Base-by-base conservation (phyloP, 148 eudicot genomes). In the Simmondsia chinensis region DNA sequence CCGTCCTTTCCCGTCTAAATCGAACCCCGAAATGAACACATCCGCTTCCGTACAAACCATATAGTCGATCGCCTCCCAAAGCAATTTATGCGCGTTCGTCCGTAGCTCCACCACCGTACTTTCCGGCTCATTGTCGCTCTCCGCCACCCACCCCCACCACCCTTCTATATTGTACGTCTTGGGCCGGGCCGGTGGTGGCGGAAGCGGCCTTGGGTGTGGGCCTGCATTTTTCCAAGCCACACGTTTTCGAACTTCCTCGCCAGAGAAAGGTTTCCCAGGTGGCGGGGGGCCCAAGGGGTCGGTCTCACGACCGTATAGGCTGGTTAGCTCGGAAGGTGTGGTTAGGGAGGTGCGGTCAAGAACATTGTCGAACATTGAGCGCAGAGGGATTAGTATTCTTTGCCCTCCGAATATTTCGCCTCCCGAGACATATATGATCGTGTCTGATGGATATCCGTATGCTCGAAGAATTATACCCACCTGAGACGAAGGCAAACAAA, bases 61-160 rank as follows among this genome's bases (percentile, higher is more conserved):
- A 43, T 88, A 83, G 53, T 88, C 97, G 14, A 88, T 77, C 12
- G 97, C 97, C 60, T 88, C 97, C 97, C 97, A 88, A 1, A 88
- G 61, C 51, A 88, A 63, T 46, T 80, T 83, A 60, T 88, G 97
- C 48, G 97, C 97, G 57, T 80, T 88, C 42, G 82, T 83, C 44
- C 94, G 68, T 55, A 84, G 65, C 79, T 88, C 97, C 49, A 71
- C 77, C 44, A 88, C 83, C 11, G 97, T 88, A 67, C 87, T 83
- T 49, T 77, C 94, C 1, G 97, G 97, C 65, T 88, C 97, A 55
- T 77, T 73, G 54, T 88, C 94, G 13, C 81, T 88, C 75, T 83
- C 97, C 27, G 97, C 94, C 10, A 88, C 94, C 97, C 97, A 88
- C 35, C 97, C 97, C 97, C 94, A 88, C 97, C 97, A 88, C 3